These are phyloP conservation scores for Paraurostyla sp. DNA, from an alignment of 73 alveolate species.

Conservation along the genomic window DNA sequence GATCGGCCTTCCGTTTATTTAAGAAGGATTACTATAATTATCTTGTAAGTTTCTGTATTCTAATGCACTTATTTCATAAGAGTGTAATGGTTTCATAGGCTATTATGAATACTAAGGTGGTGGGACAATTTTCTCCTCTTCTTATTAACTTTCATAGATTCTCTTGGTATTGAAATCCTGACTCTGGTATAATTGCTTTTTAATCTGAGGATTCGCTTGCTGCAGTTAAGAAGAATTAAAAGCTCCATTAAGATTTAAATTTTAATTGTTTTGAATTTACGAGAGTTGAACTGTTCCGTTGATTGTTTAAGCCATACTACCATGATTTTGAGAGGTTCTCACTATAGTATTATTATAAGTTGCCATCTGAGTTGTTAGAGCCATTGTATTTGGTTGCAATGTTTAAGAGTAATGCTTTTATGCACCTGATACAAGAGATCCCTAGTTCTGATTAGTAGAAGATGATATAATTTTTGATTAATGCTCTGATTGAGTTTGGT, in stretches of 20 bases:
- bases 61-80: too few species aligned
- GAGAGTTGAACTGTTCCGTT: too few species aligned
- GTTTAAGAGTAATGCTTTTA: not conserved
- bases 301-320: too few species aligned
- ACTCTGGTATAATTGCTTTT: not conserved
- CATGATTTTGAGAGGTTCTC: not conserved
- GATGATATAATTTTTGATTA: not conserved
- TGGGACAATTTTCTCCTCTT: not conserved
- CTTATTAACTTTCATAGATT: not conserved
- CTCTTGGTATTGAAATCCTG: not conserved
- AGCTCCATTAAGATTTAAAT: too few species aligned
- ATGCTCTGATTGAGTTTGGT: constrained; percentile 21
- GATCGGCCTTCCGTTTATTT: not conserved
- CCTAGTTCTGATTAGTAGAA: not conserved
- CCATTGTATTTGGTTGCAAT: not conserved
- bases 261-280: too few species aligned
- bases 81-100: too few species aligned
- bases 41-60: not conserved
- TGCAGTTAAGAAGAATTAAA: too few species aligned
- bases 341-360: not conserved
- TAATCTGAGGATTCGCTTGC: too few species aligned
- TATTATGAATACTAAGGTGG: not conserved
- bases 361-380: not conserved
- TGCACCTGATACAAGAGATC: not conserved
- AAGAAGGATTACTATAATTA: not conserved